phyloP scores from a whole-genome alignment of 768 basidiomycete genomes.

The Trametes punicea region DNA sequence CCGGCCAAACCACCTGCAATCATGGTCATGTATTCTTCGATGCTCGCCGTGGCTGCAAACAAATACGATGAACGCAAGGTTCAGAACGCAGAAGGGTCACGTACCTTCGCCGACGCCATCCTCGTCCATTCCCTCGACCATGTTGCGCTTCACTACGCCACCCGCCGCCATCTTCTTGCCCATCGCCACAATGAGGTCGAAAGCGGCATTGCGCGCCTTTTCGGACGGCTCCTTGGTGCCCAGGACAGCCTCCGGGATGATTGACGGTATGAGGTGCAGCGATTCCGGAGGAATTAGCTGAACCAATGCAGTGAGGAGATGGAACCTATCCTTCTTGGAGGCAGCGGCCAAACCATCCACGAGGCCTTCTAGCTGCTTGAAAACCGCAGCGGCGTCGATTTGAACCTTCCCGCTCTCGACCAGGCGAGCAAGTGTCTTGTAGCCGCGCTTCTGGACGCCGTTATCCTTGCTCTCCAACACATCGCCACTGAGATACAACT shows the following conservation, averaged over 20 bases:
- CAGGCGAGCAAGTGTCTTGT: slow-evolving; percentile 79
- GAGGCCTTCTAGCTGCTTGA: slow-evolving; percentile 64
- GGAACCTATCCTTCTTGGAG: slow-evolving; percentile 92
- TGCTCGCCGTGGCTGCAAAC: slow-evolving; percentile 56
- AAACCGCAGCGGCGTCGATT: slow-evolving; percentile 52
- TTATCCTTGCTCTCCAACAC: slow-evolving; percentile 78
- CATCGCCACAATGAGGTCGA: slow-evolving; percentile 88
- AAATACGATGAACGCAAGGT: neutral
- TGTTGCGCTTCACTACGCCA: slow-evolving; percentile 71
- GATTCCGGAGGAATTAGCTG: slow-evolving; percentile 62
- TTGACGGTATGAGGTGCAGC: slow-evolving; percentile 79
- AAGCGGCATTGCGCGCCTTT: slow-evolving; percentile 84
- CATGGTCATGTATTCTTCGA: slow-evolving; percentile 97
- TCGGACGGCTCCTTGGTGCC: slow-evolving; percentile 97
- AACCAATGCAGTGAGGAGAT: slow-evolving; percentile 67
- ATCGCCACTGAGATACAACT: slow-evolving; percentile 60
- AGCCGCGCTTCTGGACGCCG: slow-evolving; percentile 92
- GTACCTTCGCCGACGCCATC: slow-evolving; percentile 50
- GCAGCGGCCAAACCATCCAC: slow-evolving; percentile 68
- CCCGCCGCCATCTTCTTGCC: slow-evolving; percentile 88
- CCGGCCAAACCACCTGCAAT: slow-evolving; percentile 92
- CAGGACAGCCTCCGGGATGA: slow-evolving; percentile 92
- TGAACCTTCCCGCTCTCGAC: slow-evolving; percentile 60
- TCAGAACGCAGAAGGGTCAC: neutral
- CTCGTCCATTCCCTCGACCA: slow-evolving; percentile 84